Evolutionary conservation across 371 early-diverging fungal genomes (phyloP).

Genomic region (Rhizopus arrhizus): DNA sequence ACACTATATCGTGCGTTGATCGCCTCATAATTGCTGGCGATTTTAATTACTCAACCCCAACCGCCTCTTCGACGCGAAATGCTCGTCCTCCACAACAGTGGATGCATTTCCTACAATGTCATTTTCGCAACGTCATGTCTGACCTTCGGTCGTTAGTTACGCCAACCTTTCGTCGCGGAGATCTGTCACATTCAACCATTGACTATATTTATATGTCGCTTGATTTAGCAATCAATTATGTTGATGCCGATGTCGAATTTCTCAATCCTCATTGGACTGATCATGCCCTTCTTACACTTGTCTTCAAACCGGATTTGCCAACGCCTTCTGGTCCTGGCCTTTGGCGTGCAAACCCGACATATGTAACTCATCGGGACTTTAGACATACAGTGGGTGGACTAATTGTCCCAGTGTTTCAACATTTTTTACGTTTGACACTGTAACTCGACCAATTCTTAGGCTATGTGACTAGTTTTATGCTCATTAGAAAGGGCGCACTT

Average conservation of each 20-base stretch:
- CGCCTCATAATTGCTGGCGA: neutral
- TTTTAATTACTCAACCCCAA: neutral
- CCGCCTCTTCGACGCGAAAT: neutral
- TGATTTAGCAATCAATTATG: neutral
- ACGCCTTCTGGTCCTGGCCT: slow-evolving; percentile 2
- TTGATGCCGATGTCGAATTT: neutral
- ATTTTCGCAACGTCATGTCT: neutral
- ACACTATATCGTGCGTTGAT: neutral
- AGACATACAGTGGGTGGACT: too few relatives aligned
- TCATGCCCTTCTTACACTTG: slow-evolving; percentile 6
- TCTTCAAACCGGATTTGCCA: neutral
- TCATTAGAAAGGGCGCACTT: too few relatives aligned
- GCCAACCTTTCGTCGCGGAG: neutral
- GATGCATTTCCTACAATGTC: neutral
- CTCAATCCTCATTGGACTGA: slow-evolving; percentile 5
- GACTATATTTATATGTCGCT: neutral
- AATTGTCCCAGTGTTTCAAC: too few relatives aligned
- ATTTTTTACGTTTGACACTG: too few relatives aligned
- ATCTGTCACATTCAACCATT: neutral
- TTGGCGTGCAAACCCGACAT: slow-evolving; percentile 8
- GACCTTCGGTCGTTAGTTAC: neutral
- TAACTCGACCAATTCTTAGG: too few relatives aligned
- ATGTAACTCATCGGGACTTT: neutral
- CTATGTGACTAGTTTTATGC: too few relatives aligned
- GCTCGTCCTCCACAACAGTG: neutral